Evolutionary conservation across 345 rosid species (phyloP).

Genomic region (Acer campestre): DNA sequence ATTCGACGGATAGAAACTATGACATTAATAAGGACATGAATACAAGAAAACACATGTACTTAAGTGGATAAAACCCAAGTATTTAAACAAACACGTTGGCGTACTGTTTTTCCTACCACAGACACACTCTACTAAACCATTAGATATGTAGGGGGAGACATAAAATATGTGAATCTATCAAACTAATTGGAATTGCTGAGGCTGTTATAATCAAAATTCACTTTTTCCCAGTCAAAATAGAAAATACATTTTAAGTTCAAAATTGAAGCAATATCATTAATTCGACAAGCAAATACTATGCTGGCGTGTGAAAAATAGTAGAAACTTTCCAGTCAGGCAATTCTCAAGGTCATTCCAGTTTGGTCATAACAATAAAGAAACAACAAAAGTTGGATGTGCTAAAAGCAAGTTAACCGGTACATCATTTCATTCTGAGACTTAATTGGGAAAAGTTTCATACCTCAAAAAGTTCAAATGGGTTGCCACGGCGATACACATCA

Average conservation of each 20-base stretch:
- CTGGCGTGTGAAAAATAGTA: background rate
- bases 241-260: background rate
- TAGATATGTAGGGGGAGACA: background rate
- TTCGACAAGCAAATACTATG: background rate
- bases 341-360: background rate
- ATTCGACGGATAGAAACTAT: background rate
- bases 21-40: background rate
- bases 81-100: constrained; percentile 1
- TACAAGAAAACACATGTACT: background rate
- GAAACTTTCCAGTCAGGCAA: background rate
- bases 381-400: background rate
- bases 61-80: background rate
- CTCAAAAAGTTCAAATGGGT: constrained; percentile 90
- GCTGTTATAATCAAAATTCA: background rate
- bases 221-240: background rate
- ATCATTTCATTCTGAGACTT: background rate
- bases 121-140: background rate
- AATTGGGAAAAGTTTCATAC: constrained; percentile 34
- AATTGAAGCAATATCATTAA: background rate
- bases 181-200: background rate
- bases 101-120: background rate
- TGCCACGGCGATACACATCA: constrained; percentile 73
- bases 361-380: background rate
- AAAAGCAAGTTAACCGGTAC: background rate
- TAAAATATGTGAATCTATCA: background rate